Evolutionary conservation across 306 rosid genomes (phyloP).

Genomic region (Rosa chinensis): DNA sequence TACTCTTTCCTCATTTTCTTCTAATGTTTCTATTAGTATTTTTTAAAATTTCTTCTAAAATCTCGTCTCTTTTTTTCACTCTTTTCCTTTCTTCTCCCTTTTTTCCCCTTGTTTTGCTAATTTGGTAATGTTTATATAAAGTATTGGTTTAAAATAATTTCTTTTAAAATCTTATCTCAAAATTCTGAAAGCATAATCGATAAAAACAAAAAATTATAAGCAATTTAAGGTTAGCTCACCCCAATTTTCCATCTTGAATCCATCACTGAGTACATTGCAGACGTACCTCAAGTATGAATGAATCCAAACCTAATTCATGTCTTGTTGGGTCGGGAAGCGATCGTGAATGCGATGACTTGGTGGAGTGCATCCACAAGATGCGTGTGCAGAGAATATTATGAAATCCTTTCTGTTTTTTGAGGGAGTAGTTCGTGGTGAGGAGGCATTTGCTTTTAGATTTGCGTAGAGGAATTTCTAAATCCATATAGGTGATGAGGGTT

Average conservation of each 20-base stretch:
- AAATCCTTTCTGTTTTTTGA: neutral
- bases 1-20: too few relatives aligned
- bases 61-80: too few relatives aligned
- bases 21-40: too few relatives aligned
- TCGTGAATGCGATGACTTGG: neutral
- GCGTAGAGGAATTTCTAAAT: neutral
- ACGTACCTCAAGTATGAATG: neutral
- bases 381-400: neutral
- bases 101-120: too few relatives aligned
- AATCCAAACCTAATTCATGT: neutral
- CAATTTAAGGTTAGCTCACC: neutral
- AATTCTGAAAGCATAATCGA: too few relatives aligned
- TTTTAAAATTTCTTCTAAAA: too few relatives aligned
- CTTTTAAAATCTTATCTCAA: too few relatives aligned
- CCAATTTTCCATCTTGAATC: neutral
- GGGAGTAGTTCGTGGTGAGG: neutral
- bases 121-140: too few relatives aligned
- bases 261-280: neutral
- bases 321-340: neutral
- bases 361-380: neutral
- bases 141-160: too few relatives aligned
- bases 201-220: too few relatives aligned
- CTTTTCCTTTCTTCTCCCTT: too few relatives aligned
- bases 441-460: neutral
- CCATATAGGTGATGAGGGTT: neutral